Base-by-base conservation (phyloP, 2,329 filamentous ascomycete genomes). In the Ampelomyces quisqualis region DNA sequence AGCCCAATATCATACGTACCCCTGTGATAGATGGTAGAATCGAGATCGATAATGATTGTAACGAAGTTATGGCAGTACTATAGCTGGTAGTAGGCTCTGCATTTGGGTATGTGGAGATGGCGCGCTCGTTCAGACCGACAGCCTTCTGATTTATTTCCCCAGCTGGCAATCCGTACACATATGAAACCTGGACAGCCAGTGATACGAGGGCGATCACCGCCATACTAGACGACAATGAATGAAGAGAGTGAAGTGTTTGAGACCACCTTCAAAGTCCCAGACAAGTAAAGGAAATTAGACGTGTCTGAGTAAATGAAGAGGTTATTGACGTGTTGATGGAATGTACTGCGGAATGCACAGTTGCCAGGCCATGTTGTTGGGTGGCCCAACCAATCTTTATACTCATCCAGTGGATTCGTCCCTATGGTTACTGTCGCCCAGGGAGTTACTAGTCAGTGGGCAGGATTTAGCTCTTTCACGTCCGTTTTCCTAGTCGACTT, bases 61-160 rank as follows among this genome's bases (percentile, higher is more conserved):
- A 31, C 3, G 59, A 50, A 15, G 54, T 43, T n/a, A 63, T 47
- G 3, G 49, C 37, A 23, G 51, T 59, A 17, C 49, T 63, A 35
- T 65, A 68, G 38, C 57, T 65, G 13, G 59, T 67, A 1, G 63
- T 67, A 7, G 57, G 52, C 2, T 47, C 41, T 6, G 60, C 17
- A 11, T 47, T 40, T 7, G 53, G 47, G 1, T 58, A 55, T 4
- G 62, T 21, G 0, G 55, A 54, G 15, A 66, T 53, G 1, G 42
- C 53, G 21, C 61, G 59, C n/a, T 55, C 48, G 8, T 50, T 47
- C 9, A 61, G 13, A 7, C 17, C 27, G 5, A 33, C 39, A 8
- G 38, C 11, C 9, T 48, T 33, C 30, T 43, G 47, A 38, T 45
- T 46, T n/a, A 34, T 15, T 28, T 53, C 52, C 3, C 30, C 33